Conservation (phyloP, 2,329 filamentous ascomycete species). For the Arthrinium puccinioides region DNA sequence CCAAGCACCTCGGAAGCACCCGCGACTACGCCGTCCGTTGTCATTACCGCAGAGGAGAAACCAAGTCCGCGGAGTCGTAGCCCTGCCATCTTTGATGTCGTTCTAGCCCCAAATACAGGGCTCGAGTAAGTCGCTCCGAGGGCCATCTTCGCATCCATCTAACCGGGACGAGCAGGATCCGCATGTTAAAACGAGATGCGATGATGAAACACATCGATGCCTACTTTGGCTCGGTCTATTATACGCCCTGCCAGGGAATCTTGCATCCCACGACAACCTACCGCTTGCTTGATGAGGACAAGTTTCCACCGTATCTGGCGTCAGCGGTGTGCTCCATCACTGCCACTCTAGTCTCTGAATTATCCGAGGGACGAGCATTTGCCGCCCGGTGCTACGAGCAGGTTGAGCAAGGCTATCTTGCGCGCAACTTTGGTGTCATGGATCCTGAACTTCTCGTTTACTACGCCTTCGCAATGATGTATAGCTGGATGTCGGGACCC, state of each 20-base stretch:
- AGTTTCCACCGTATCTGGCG: conserved; percentile 25
- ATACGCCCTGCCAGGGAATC: conserved; percentile 30
- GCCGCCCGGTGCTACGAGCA: conserved; percentile 28
- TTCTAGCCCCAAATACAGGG: conserved; percentile 1
- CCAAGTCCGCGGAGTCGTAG: not conserved
- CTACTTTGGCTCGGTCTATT: conserved; percentile 30
- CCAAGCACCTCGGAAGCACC: too few relatives aligned
- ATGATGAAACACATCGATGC: conserved; percentile 28
- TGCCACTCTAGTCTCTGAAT: conserved; percentile 26
- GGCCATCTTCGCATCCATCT: conserved; percentile 4
- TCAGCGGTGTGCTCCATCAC: conserved; percentile 31
- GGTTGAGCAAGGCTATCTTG: conserved; percentile 31
- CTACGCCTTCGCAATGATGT: conserved; percentile 4
- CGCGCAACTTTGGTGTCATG: conserved; percentile 28
- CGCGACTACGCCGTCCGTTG: too few relatives aligned
- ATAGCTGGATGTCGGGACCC: conserved; percentile 8
- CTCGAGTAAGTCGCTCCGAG: conserved; percentile 19
- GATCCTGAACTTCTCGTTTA: conserved; percentile 3
- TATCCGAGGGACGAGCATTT: conserved; percentile 25
- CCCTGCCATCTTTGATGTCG: not conserved
- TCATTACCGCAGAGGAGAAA: not conserved
- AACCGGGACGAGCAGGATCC: conserved; percentile 13
- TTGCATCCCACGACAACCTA: conserved; percentile 28
- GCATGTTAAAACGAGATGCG: conserved; percentile 26
- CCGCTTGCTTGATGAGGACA: conserved; percentile 27